Evolutionary conservation across 805 yeast species (phyloP), one percentile per base, ranked within the genome.

Genomic region (Ogataea zsoltii): DNA sequence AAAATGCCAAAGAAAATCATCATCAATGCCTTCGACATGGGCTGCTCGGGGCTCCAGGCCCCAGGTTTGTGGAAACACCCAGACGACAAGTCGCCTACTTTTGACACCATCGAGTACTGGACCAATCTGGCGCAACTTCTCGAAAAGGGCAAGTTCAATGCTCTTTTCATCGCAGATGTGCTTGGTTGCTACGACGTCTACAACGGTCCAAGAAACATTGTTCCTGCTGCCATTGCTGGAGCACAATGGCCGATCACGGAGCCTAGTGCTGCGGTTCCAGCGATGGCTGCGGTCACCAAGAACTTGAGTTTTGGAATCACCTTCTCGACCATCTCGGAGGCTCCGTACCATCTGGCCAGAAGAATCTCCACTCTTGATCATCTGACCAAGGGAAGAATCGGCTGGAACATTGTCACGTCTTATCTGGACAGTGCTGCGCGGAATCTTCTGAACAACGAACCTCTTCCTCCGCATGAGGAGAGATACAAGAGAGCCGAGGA

Each of bases 371-470:
- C 77, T 0, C 56, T 73, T 39, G 77, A 73, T 46, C 74, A 71
- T 46, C 60, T 71, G 32, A 63, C 72, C 6, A 58, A 60, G 7
- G 77, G 77, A 4, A 61, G 77, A 48, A 55, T 73, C 41, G 77
- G 77, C 14, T 73, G 77, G 77, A 73, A 73, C 50, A 66, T 73
- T n/a, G 76, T 73, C 23, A 66, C 75, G 7, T 68, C 74, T 1
- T 71, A 71, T 42, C 59, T 70, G 38, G 74, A 71, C 37, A 63
- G 71, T 53, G 76, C 72, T 4, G 70, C 76, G 2, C 57, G 69
- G 45, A 70, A 71, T 45, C 51, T 70, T 26, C 50, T 70, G 28
- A 71, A 71, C 46, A 68, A 68, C 7, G 65, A 62, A 36, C 37
- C 53, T 5, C 57, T 68, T 19, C 71, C 74, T 10, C 63, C 63